phyloP scores from a whole-genome alignment of 352 stramenopile genomes.

The Globisporangium paroecandrum region DNA sequence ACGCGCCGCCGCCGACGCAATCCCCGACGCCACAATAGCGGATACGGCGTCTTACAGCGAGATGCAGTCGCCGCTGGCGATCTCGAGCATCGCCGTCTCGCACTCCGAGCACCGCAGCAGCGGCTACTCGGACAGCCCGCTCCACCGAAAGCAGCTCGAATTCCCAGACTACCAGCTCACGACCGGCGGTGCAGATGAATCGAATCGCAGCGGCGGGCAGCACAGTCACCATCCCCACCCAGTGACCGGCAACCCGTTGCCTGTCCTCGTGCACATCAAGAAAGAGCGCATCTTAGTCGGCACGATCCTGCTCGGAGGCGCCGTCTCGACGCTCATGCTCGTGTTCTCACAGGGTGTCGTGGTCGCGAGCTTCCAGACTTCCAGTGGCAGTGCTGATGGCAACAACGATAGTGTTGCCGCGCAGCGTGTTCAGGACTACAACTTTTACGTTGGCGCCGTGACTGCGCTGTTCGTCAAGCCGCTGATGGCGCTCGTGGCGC shows the following conservation, averaged over 20 bases:
- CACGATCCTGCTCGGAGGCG: conserved; percentile 19
- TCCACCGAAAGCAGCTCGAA: conserved; percentile 27
- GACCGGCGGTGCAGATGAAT: background rate
- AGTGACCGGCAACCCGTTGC: conserved; percentile 28
- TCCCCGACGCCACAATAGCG: conserved; percentile 5
- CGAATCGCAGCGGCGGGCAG: background rate
- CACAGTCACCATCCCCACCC: background rate
- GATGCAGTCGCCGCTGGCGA: conserved; percentile 56
- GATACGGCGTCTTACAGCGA: conserved; percentile 6
- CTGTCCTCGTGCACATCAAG: conserved; percentile 40
- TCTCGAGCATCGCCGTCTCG: conserved; percentile 70
- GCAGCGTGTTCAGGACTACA: conserved; percentile 22
- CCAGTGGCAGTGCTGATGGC: background rate
- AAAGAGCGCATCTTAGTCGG: conserved; percentile 33
- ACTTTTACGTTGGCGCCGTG: conserved; percentile 38
- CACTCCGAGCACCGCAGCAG: conserved; percentile 32
- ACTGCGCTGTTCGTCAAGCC: conserved; percentile 40
- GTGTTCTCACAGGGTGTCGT: conserved; percentile 38
- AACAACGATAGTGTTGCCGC: no score
- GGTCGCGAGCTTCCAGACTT: conserved; percentile 27
- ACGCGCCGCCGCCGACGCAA: background rate
- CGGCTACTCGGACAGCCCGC: background rate
- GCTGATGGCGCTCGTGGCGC: conserved; percentile 40
- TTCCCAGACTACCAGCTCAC: conserved; percentile 26
- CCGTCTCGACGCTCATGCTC: conserved; percentile 23